Conservation (phyloP, 192 early-diverging fungal species). For the Chytriomyces hyalinus region DNA sequence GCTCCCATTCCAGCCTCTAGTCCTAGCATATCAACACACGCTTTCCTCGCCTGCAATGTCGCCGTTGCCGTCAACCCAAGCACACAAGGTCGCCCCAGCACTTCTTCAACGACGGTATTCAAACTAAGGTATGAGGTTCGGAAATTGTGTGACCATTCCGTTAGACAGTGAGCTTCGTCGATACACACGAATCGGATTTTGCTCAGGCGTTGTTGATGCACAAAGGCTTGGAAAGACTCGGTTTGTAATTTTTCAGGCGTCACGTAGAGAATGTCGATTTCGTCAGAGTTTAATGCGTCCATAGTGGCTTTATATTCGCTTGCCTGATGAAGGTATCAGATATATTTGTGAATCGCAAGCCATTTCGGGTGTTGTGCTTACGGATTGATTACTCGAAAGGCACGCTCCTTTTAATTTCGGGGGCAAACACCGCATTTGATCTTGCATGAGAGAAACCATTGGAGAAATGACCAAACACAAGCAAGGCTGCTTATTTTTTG, state of each 20-base stretch:
- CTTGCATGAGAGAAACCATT: slow-evolving; percentile 82
- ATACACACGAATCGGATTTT: slow-evolving; percentile 68
- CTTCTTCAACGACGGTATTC: slow-evolving; percentile 48
- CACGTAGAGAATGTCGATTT: slow-evolving; percentile 73
- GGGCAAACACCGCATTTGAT: slow-evolving; percentile 76
- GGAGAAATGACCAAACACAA: slow-evolving; percentile 78
- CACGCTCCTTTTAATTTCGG: slow-evolving; percentile 62
- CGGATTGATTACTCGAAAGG: slow-evolving; percentile 55
- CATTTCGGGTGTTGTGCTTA: not conserved
- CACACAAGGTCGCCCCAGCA: slow-evolving; percentile 59
- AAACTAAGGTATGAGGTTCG: slow-evolving; percentile 67
- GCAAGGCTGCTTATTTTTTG: slow-evolving; percentile 1
- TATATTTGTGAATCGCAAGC: not conserved
- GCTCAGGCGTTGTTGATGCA: slow-evolving; percentile 55
- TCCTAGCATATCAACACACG: slow-evolving; percentile 65
- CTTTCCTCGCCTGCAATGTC: slow-evolving; percentile 57
- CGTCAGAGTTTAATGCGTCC: slow-evolving; percentile 51
- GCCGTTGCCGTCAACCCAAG: slow-evolving; percentile 79
- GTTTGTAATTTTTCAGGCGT: slow-evolving; percentile 74
- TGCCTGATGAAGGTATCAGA: not conserved
- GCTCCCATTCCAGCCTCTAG: slow-evolving; percentile 50
- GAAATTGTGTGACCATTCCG: slow-evolving; percentile 89
- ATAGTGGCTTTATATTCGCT: slow-evolving; percentile 32
- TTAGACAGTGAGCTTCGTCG: slow-evolving; percentile 84
- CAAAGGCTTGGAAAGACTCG: slow-evolving; percentile 61